Evolutionary conservation across 225 moss, liverwort and hornwort genomes (phyloP), one percentile per base, ranked within the genome.

Genomic region (Polytrichum formosum): DNA sequence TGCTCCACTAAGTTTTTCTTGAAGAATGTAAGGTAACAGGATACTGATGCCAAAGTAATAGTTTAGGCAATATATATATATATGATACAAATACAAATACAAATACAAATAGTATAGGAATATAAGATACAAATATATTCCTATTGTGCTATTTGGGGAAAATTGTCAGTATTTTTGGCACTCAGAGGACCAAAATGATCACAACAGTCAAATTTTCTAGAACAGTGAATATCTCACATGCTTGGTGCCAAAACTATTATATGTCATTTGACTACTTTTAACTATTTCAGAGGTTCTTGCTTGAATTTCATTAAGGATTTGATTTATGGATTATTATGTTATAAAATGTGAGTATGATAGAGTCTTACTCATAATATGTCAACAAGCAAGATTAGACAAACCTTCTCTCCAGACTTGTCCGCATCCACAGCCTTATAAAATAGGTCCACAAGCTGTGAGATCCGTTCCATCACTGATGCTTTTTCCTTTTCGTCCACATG

Each of bases 351-450:
- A 58, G 20, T 6, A 20, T 58, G 20, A 20, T 23, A 58, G n/a
- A 58, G 58, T 21, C 1, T 6, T 20, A 20, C 9, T 58, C 20
- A 20, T 58, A 58, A 20, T 20, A 58, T 20, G 21, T 58, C 58
- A 58, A 20, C 23, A 23, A 58, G 21, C 58, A 20, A 58, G 9
- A 66, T 37, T 21, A 5, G 21, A 35, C 68, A 67, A 4, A 81
- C 86, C 78, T 76, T 70, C 35, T 82, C 75, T 0, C 86, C 86
- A 26, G 73, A 70, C 73, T 87, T 83, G 55, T 78, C 70, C 28
- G 80, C 80, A 80, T 87, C 80, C 20, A 87, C 59, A 67, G 78
- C 66, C 53, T 77, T 68, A 21, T 83, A 87, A 31, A 78, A 76
- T 26, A 83, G 53, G 35, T 78, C 23, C 0, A 83, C 68, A 3